phyloP scores from a whole-genome alignment of 768 basidiomycete species.

The Lepiota brunneoincarnata region DNA sequence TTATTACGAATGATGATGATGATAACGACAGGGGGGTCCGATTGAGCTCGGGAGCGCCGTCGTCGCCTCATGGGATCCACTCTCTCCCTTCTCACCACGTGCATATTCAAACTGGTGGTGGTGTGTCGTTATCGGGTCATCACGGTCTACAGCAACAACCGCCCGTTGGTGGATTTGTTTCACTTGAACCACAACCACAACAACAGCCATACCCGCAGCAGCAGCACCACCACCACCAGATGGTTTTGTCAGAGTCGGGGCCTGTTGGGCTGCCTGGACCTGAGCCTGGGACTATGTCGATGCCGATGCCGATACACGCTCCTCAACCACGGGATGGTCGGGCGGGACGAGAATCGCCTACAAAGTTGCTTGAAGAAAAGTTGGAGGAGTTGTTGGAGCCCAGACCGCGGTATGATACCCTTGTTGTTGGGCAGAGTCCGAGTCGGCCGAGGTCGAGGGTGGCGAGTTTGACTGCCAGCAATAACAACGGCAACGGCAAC shows the following conservation, averaged over 20 bases:
- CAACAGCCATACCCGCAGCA: not conserved
- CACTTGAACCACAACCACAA: too few relatives aligned
- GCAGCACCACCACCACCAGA: not conserved
- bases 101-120: not conserved
- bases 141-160: not conserved
- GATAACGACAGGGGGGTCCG: not conserved
- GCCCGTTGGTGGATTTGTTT: not conserved
- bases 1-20: too few relatives aligned
- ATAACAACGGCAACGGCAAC: not conserved
- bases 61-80: not conserved
- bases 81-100: not conserved
- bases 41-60: not conserved
- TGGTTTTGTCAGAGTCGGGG: too few relatives aligned
- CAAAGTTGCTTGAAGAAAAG: conserved; percentile 8
- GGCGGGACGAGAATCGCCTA: conserved; percentile 5
- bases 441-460: conserved; percentile 7
- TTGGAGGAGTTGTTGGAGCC: conserved; percentile 11
- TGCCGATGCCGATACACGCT: not conserved
- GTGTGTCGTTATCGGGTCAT: not conserved
- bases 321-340: conserved; percentile 1
- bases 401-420: conserved; percentile 2
- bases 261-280: too few relatives aligned
- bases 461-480: not conserved
- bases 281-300: not conserved
- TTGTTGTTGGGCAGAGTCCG: not conserved